These are phyloP conservation scores for Chimonanthus salicifolius DNA, from an alignment of 164 flowering plant species.

Conservation along the genomic window DNA sequence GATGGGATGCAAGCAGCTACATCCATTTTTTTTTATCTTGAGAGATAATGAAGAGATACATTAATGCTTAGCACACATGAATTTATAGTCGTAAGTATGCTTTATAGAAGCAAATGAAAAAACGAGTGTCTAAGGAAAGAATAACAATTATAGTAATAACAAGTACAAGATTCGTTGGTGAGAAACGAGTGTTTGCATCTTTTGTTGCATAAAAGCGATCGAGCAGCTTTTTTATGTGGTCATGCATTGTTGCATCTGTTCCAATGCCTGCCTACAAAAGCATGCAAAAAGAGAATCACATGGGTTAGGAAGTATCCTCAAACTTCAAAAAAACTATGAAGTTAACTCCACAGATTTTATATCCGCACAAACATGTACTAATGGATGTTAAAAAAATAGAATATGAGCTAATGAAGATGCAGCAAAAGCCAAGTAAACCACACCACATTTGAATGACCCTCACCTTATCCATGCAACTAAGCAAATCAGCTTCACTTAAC, in stretches of 20 bases:
- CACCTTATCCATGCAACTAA: constrained; percentile 95
- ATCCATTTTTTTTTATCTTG: too few relatives aligned
- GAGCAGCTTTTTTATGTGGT: constrained; percentile 93
- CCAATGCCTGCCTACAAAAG: constrained; percentile 84
- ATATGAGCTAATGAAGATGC: not conserved
- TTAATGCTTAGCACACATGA: not conserved
- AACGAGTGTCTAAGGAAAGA: not conserved
- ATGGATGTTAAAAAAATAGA: not conserved
- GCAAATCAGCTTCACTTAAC: constrained; percentile 91
- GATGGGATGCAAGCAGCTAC: not conserved
- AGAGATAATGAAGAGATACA: too few relatives aligned
- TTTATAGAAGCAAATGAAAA: not conserved
- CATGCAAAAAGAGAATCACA: constrained; percentile 8
- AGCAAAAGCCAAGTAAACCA: not conserved
- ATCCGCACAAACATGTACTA: too few relatives aligned
- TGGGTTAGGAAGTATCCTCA: not conserved
- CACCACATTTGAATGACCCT: constrained; percentile 6
- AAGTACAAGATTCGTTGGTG: constrained; percentile 80
- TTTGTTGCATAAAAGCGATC: constrained; percentile 95
- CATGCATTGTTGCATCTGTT: constrained; percentile 99
- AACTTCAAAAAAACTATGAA: not conserved
- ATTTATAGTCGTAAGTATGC: not conserved
- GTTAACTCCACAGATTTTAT: too few relatives aligned
- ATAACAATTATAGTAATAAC: not conserved
- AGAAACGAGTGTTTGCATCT: constrained; percentile 77